Evolutionary conservation across 1,284 basidiomycete genomes (phyloP).

Genomic region (Cutaneotrichosporon sp.): DNA sequence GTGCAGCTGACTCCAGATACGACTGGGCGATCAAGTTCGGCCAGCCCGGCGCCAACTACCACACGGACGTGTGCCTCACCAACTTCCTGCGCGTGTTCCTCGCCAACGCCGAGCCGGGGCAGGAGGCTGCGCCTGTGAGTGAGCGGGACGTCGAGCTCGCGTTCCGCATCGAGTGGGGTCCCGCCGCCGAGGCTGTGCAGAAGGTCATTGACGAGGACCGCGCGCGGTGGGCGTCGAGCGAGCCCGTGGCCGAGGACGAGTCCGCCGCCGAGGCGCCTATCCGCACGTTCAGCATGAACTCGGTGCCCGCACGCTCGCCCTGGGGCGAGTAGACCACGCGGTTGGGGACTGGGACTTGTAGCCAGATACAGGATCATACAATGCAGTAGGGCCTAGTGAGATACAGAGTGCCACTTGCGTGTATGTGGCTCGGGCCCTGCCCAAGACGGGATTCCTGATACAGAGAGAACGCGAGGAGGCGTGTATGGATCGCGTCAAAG

Average conservation of each 20-base stretch:
- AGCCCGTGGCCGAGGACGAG: constrained; percentile 8
- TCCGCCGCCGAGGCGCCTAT: constrained; percentile 15
- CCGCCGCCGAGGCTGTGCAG: constrained; percentile 16
- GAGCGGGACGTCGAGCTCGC: constrained; percentile 22
- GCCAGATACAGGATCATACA: too few species aligned
- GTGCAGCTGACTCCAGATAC: constrained; percentile 20
- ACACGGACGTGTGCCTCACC: constrained; percentile 25
- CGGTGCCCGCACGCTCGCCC: background rate
- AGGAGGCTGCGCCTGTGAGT: background rate
- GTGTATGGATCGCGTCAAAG: too few species aligned
- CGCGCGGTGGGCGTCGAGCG: constrained; percentile 14
- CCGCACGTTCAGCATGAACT: constrained; percentile 9
- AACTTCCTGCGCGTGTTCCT: constrained; percentile 34
- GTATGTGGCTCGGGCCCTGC: too few species aligned
- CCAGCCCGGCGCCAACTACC: constrained; percentile 23
- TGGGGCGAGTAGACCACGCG: constrained; percentile 8
- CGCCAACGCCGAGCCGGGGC: constrained; percentile 22
- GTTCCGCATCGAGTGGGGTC: constrained; percentile 20
- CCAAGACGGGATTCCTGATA: too few species aligned
- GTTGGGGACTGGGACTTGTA: background rate
- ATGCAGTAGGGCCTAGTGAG: too few species aligned
- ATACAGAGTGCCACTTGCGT: background rate
- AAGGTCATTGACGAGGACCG: constrained; percentile 22
- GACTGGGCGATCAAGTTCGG: constrained; percentile 35
- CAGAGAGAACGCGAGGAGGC: too few species aligned